Conservation (phyloP, 345 rosid species). For the Salix arbutifolia region DNA sequence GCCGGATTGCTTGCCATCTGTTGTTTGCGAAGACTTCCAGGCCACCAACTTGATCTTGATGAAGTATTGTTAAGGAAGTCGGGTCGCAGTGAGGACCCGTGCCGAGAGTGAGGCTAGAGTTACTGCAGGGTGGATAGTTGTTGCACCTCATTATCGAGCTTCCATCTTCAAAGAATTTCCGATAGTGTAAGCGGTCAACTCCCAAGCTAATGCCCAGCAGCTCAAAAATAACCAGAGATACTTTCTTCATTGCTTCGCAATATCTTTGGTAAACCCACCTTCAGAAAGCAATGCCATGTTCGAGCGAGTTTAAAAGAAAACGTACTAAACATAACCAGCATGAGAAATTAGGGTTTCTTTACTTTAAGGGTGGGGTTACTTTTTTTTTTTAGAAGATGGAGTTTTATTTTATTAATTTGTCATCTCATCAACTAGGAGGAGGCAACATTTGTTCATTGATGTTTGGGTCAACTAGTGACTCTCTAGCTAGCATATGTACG, state of each 20-base stretch:
- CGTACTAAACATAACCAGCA: background rate
- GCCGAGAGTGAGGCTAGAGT: constrained; percentile 55
- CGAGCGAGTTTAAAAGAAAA: background rate
- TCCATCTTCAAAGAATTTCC: constrained; percentile 46
- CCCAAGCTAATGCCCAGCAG: constrained; percentile 50
- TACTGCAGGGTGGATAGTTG: constrained; percentile 60
- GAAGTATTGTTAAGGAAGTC: constrained; percentile 72
- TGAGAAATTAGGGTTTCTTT: too few relatives aligned
- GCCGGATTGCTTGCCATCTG: constrained; percentile 59
- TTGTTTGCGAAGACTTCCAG: constrained; percentile 60
- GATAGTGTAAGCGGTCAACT: constrained; percentile 32
- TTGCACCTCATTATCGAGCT: constrained; percentile 66
- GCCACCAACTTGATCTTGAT: constrained; percentile 77
- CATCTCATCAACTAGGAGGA: too few relatives aligned
- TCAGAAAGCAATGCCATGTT: background rate
- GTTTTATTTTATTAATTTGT: too few relatives aligned
- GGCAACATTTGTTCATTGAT: too few relatives aligned
- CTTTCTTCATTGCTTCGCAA: constrained; percentile 43
- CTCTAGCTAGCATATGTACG: too few relatives aligned
- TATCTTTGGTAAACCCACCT: constrained; percentile 52
- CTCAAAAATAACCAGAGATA: constrained; percentile 39
- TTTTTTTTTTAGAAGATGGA: too few relatives aligned
- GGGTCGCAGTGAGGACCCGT: constrained; percentile 94
- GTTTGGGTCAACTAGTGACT: too few relatives aligned
- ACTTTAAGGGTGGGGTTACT: too few relatives aligned